Base-by-base conservation (phyloP, 805 yeast species). In the Yamadazyma akitaensis region DNA sequence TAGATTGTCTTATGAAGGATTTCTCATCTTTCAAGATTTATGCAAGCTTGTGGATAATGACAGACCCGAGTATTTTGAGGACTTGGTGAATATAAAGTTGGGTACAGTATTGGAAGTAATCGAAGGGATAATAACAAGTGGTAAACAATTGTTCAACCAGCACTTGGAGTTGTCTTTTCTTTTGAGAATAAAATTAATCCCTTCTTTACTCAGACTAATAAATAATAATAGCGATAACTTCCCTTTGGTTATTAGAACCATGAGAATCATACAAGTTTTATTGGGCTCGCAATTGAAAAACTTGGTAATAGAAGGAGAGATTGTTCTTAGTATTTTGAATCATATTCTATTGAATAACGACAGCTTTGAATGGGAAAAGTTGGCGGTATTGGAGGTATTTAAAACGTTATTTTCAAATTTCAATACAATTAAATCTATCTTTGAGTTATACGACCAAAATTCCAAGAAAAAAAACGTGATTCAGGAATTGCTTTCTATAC, bases 291-390 rank as follows among this genome's bases (percentile, higher is more conserved):
- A 82, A 54, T 70, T 90, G 17, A 64, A 73, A 0, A 74, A 80
- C 6, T 64, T 92, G 32, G 84, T 80, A 43, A 76, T 85, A 28
- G 97, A 92, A 62, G 75, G 87, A 21, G 97, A 90, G 57, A 90
- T 89, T 6, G 80, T 91, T 2, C 65, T 92, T 13, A 82, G 95
- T 0, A 70, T 86, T 21, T 64, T 90, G 30, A 87, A 86, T 14
- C 95, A 87, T 59, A 75, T 79, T n/a, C 59, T 88, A n/a, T 72
- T 84, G 1, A 70, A 72, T 30, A 82, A 80, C 5, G 74, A 82
- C 0, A 26, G 39, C 14, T 31, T 16, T 2, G 38, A 37, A 5
- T 92, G 97, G 97, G 88, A 86, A 52, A 80, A 82, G 50, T 75
- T 82, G 2, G 62, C 90, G 12, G 79, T 90, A 0, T 64, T 89